phyloP scores from a whole-genome alignment of 108 stramenopile genomes.

The Cyclotella cryptica region DNA sequence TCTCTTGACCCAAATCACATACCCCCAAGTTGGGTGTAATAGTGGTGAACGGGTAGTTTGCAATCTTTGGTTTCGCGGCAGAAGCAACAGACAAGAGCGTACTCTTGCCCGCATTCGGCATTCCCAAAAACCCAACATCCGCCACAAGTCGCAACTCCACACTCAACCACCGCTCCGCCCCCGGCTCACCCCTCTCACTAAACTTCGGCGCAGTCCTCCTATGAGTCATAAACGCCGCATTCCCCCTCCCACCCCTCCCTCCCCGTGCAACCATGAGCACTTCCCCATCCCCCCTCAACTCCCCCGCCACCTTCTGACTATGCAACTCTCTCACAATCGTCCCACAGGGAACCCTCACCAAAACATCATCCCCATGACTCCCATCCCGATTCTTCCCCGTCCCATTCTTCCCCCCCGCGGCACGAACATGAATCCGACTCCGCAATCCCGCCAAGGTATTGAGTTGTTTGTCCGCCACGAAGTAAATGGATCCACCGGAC shows the following conservation, averaged over 20 bases:
- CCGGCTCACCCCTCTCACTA: conserved; percentile 92
- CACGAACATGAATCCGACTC: conserved; percentile 83
- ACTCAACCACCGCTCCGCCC: conserved; percentile 86
- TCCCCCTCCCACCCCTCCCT: conserved; percentile 95
- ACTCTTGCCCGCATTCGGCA: conserved; percentile 99
- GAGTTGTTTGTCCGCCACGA: conserved; percentile 81
- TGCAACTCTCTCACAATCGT: conserved; percentile 91
- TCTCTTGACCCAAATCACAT: conserved; percentile 85
- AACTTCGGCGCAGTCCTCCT: conserved; percentile 88
- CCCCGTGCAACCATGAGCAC: conserved; percentile 89
- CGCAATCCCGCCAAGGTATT: conserved; percentile 91
- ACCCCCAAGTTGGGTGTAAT: conserved; percentile 97
- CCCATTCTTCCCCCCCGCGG: conserved; percentile 81
- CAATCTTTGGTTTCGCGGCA: conserved; percentile 95
- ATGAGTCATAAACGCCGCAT: conserved; percentile 91
- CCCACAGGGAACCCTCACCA: conserved; percentile 91
- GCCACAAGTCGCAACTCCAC: conserved; percentile 95
- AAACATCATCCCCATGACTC: conserved; percentile 65
- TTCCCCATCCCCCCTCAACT: conserved; percentile 84
- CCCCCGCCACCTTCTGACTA: conserved; percentile 90
- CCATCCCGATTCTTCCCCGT: conserved; percentile 89
- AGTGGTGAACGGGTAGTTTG: conserved; percentile 98
- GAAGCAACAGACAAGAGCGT: conserved; percentile 89
- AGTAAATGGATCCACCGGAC: conserved; percentile 81
- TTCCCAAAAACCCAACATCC: conserved; percentile 96